A percentile compares a stretch with the other conserved stretches of the same genome.
Evolutionary conservation across 805 yeast genomes (phyloP).

Genomic region (Blastobotrys mokoenaii): DNA sequence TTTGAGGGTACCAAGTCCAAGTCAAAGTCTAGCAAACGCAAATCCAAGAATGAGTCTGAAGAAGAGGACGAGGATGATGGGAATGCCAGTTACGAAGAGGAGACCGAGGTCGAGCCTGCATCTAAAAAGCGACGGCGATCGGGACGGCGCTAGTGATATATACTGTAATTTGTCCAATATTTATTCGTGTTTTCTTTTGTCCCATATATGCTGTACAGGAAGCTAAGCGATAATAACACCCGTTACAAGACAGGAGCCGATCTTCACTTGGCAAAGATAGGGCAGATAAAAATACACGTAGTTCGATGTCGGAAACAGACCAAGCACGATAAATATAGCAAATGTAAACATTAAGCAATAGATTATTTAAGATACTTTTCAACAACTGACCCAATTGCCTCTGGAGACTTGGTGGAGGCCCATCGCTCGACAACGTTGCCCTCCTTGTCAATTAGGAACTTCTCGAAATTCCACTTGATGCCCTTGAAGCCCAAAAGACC

Average conservation of each 20-base stretch:
- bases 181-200: background rate
- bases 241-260: too few relatives aligned
- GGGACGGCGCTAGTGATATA: background rate
- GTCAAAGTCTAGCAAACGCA: slow-evolving; percentile 9
- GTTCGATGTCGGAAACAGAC: background rate
- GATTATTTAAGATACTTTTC: slow-evolving; percentile 41
- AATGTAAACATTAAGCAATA: background rate
- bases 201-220: too few relatives aligned
- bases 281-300: background rate
- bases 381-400: slow-evolving; percentile 46
- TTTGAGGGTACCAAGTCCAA: slow-evolving; percentile 28
- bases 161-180: background rate
- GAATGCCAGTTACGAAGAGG: background rate
- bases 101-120: background rate
- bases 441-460: slow-evolving; percentile 49
- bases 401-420: slow-evolving; percentile 63
- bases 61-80: slow-evolving; percentile 1
- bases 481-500: slow-evolving; percentile 61
- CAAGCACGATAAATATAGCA: too few relatives aligned
- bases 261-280: too few relatives aligned
- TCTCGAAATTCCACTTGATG: slow-evolving; percentile 75
- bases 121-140: background rate
- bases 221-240: too few relatives aligned
- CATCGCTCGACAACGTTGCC: slow-evolving; percentile 56
- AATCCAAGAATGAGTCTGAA: background rate